Evolutionary conservation across 306 rosid species (phyloP).

Genomic region (Castanea mollissima): DNA sequence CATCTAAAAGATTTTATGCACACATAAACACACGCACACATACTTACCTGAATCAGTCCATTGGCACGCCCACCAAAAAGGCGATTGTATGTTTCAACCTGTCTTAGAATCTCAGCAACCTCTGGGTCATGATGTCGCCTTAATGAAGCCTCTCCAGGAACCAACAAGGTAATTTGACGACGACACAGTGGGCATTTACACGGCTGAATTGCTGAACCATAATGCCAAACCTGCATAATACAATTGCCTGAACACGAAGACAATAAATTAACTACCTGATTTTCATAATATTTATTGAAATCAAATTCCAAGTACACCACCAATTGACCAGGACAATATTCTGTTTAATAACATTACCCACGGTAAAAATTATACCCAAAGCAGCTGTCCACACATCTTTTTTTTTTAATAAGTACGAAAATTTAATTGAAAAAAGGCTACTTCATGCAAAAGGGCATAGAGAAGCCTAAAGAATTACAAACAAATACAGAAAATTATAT

Average conservation of each 20-base stretch:
- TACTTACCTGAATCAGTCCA: conserved; percentile 50
- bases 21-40: background rate
- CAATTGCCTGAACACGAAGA: conserved; percentile 50
- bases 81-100: conserved; percentile 59
- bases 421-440: too few species aligned
- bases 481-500: too few species aligned
- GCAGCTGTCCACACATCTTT: too few species aligned
- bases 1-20: background rate
- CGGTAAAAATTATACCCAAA: too few species aligned
- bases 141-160: conserved; percentile 48
- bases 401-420: too few species aligned
- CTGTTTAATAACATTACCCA: too few species aligned
- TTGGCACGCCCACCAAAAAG: conserved; percentile 47
- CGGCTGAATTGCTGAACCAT: conserved; percentile 53
- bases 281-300: background rate
- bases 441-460: too few species aligned
- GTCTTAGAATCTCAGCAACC: conserved; percentile 39
- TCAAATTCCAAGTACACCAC: background rate
- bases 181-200: conserved; percentile 93
- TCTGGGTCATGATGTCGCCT: conserved; percentile 39
- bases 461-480: too few species aligned
- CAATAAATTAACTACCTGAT: background rate
- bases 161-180: conserved; percentile 63
- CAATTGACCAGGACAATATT: too few species aligned
- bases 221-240: conserved; percentile 71